phyloP scores from a whole-genome alignment of 2,329 filamentous ascomycete species.

The Alternaria solani region DNA sequence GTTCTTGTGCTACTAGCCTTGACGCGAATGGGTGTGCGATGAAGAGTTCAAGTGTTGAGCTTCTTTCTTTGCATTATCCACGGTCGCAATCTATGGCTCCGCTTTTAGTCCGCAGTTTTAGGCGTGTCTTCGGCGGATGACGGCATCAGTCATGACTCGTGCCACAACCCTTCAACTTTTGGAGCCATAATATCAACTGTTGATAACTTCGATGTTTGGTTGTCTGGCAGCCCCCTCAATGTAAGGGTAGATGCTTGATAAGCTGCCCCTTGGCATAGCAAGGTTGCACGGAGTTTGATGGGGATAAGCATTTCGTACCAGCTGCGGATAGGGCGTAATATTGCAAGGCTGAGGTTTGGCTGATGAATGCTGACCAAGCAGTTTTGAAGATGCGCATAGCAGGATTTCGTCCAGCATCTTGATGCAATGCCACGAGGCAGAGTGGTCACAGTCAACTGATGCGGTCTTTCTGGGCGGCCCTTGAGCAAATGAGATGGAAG shows the following conservation, averaged over 20 bases:
- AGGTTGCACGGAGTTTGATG: neutral
- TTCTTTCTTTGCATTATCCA: neutral
- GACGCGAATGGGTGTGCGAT: neutral
- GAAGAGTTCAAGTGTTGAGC: neutral
- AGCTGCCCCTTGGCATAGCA: neutral
- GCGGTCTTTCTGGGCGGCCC: neutral
- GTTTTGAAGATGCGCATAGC: neutral
- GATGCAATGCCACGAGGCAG: neutral
- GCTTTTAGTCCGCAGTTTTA: slow-evolving; percentile 1
- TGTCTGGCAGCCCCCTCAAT: neutral
- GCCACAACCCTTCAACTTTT: neutral
- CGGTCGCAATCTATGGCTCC: neutral
- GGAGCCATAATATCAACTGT: neutral
- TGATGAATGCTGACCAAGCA: neutral
- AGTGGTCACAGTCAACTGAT: neutral
- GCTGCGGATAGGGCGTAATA: neutral
- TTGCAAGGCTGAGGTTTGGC: neutral
- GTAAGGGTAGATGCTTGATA: neutral
- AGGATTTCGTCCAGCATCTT: neutral
- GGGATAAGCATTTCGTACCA: neutral
- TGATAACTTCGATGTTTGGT: neutral
- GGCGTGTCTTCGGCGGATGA: slow-evolving; percentile 7
- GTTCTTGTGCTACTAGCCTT: too few relatives aligned
- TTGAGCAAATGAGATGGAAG: neutral
- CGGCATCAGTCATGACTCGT: slow-evolving; percentile 7